Evolutionary conservation across 352 stramenopile species (phyloP).

Genomic region (Phytophthora pseudosyringae): DNA sequence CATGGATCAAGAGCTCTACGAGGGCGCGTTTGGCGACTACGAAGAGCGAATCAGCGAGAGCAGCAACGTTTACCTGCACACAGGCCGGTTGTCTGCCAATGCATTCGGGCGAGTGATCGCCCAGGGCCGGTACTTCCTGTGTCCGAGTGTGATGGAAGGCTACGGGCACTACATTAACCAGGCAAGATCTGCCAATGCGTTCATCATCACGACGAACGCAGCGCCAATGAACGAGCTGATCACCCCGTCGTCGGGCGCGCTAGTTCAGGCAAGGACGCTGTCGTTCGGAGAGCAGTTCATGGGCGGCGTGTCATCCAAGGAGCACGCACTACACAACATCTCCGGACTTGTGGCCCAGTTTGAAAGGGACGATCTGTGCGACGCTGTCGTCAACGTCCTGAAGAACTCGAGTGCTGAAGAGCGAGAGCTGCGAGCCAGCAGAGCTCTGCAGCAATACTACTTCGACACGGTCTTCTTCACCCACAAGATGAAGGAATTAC

Average conservation of each 20-base stretch:
- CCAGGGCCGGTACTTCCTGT: conserved; percentile 50
- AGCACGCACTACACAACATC: conserved; percentile 45
- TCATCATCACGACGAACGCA: conserved; percentile 58
- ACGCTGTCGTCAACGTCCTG: conserved; percentile 43
- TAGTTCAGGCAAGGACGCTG: conserved; percentile 29
- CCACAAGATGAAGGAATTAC: conserved; percentile 53
- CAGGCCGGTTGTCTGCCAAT: conserved; percentile 30
- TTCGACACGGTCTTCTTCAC: conserved; percentile 70
- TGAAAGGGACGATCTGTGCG: conserved; percentile 42
- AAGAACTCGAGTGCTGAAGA: conserved; percentile 22
- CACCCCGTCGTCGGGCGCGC: conserved; percentile 44
- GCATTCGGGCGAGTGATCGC: conserved; percentile 45
- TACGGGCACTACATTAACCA: conserved; percentile 76
- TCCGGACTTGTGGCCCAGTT: conserved; percentile 52
- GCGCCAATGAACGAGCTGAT: conserved; percentile 62
- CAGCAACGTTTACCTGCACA: conserved; percentile 1
- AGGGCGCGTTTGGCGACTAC: conserved; percentile 18
- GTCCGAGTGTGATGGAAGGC: conserved; percentile 52
- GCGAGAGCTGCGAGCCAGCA: conserved; percentile 10
- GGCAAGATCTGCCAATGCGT: conserved; percentile 43
- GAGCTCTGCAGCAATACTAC: conserved; percentile 51
- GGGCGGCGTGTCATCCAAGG: conserved; percentile 31
- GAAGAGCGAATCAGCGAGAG: conserved; percentile 14
- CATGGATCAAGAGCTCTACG: conserved; percentile 43
- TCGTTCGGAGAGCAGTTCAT: conserved; percentile 49